Evolutionary conservation across 495 filamentous ascomycete genomes (phyloP), one percentile per base, ranked within the genome.

Genomic region (Parachaetomium inaequale): DNA sequence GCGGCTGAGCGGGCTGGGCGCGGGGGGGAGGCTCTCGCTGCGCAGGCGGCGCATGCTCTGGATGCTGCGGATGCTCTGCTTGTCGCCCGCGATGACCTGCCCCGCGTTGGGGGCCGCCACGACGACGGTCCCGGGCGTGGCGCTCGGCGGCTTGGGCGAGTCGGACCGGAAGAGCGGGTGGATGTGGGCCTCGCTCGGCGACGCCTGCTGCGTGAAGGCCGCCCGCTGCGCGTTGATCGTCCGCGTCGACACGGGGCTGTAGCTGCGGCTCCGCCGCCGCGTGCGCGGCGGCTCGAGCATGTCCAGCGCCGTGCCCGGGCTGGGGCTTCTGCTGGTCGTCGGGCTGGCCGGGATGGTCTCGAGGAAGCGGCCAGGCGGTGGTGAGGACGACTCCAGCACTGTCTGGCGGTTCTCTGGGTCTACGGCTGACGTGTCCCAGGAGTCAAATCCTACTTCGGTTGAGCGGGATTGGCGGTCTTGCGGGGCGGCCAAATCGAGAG

Each of bases 161-260:
- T 86, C 87, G 1, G 86, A 85, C 57, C 91, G 84, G 75, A 96
- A 94, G 12, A 96, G 81, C 1, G 91, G 91, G 68, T 96, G 91
- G 60, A 96, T 94, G 68, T 93, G 84, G 15, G 86, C 81, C 70
- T 94, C 88, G 68, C 80, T 82, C 36, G 78, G 68, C 0, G 71
- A 73, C 7, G 68, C 62, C 14, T 74, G 68, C 38, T 74, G 74
- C 14, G 73, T 78, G 54, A 75, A 64, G 23, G 68, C 65, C 4
- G 71, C 66, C 31, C 73, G 71, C 14, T 73, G 70, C 17, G 70
- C 67, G 17, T 70, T 52, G 43, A 52, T 64, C 17, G 59, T 47
- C 11, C 63, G 52, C 15, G 59, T 55, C 17, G 77, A 65, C 11
- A 69, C 70, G 15, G 79, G 77, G 57, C 78, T 81, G 56, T 72